Evolutionary conservation across 2,329 filamentous ascomycete species (phyloP), one percentile per base, ranked within the genome.

Genomic region (Fusarium humuli): DNA sequence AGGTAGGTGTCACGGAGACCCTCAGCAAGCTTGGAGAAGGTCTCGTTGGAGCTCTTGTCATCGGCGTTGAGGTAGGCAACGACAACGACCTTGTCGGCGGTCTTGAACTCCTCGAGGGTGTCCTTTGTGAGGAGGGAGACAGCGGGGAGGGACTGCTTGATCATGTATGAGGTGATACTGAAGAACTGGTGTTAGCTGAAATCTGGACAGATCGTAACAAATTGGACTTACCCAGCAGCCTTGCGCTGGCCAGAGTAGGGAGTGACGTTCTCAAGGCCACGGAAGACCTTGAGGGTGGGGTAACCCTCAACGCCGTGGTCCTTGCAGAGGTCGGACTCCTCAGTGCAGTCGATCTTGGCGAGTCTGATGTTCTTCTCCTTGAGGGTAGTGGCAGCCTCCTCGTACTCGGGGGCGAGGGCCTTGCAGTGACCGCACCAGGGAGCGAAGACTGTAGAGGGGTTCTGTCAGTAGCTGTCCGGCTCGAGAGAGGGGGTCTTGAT

Each of bases 371-470:
- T 87, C 90, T 95, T 96, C 83, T 94, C 92, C 87, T 94, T 95
- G 71, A 97, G 86, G 32, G 89, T 87, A 30, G 92, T 94, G 53
- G 93, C 93, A 55, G 93, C 93, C 81, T 93, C 90, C 85, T 97
- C 93, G 82, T 96, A 97, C 84, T 96, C 93, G 79, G 93, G 92
- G 69, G 92, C 96, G 73, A 99, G 93, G 66, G 95, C 95, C 88
- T 99, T 98, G 92, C 95, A 98, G 88, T 98, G 95, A 73, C 94
- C 95, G 77, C 93, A 97, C 94, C 95, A 97, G 76, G 95, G 94
- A 74, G 95, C 95, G 81, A 93, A 98, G 90, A 98, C 92, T 94
- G 69, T 63, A 9, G 49, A 58, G 58, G 46, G 29, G 16, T 41
- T 13, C 46, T 48, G 78, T 87, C 78, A 87, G 82, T 62, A 48